Percentiles rank a stretch among this genome's conserved stretches.
phyloP scores from a whole-genome alignment of 495 filamentous ascomycete genomes.

The Terfezia claveryi region DNA sequence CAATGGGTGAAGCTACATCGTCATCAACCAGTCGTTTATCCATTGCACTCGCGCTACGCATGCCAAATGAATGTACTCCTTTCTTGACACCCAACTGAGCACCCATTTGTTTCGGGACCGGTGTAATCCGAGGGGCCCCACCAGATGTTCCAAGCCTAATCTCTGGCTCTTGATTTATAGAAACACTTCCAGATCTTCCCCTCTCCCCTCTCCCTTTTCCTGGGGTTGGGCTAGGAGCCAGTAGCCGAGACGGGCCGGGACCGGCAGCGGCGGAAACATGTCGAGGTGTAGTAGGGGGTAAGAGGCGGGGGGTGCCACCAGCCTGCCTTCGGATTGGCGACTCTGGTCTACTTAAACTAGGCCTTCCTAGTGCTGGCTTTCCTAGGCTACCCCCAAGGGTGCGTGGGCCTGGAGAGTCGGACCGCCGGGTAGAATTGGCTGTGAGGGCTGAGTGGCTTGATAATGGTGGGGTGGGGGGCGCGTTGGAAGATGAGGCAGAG shows the following conservation, averaged over 20 bases:
- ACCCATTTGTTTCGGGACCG: conserved; percentile 11
- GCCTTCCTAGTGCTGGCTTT: too few relatives aligned
- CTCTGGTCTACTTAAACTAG: conserved; percentile 30
- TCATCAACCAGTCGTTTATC: conserved; percentile 7
- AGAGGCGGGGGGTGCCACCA: conserved; percentile 6
- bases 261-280: conserved; percentile 21
- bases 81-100: conserved; percentile 20
- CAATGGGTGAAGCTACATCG: neutral
- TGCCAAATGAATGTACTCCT: neutral
- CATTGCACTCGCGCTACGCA: conserved; percentile 14
- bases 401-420: too few relatives aligned
- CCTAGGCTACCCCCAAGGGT: too few relatives aligned
- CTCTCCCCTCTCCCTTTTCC: conserved; percentile 34
- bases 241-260: conserved; percentile 7
- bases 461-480: conserved; percentile 39
- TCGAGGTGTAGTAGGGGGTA: conserved; percentile 16
- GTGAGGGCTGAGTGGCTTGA: neutral
- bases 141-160: conserved; percentile 12
- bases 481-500: conserved; percentile 35
- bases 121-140: conserved; percentile 5
- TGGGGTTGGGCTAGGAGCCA: conserved; percentile 38
- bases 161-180: neutral
- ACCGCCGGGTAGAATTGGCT: too few relatives aligned
- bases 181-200: conserved; percentile 23
- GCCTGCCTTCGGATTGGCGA: conserved; percentile 40